Percentiles rank a stretch among this genome's conserved stretches.
Evolutionary conservation across 2,329 filamentous ascomycete genomes (phyloP).

Genomic region (Hypoxylon sp.): DNA sequence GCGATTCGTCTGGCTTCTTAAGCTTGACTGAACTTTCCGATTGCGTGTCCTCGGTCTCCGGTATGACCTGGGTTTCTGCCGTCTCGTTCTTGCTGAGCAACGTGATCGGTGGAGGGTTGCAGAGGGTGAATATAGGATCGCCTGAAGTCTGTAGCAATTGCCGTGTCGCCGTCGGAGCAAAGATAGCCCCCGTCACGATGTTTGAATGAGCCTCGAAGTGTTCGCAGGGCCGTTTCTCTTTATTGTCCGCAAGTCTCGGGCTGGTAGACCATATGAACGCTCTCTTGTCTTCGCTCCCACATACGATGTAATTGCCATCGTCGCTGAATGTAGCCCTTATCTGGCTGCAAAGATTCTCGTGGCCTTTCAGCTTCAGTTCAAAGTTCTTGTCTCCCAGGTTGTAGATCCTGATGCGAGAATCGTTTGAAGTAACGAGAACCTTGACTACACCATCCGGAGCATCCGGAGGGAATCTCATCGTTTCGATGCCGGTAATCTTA

Average conservation of each 20-base stretch:
- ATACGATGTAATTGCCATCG: conserved; percentile 85
- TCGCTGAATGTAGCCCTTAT: conserved; percentile 91
- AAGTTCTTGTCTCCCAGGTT: conserved; percentile 84
- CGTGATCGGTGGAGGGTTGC: conserved; percentile 90
- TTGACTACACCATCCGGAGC: conserved; percentile 72
- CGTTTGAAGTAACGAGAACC: conserved; percentile 90
- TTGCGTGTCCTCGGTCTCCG: conserved; percentile 47
- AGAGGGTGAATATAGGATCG: conserved; percentile 94
- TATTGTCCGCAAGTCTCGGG: conserved; percentile 66
- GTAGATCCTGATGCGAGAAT: conserved; percentile 90
- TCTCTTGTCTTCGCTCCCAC: conserved; percentile 89
- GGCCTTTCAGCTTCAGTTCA: conserved; percentile 89
- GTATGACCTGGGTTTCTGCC: conserved; percentile 53
- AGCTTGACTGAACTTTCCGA: conserved; percentile 38
- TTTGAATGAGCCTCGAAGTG: conserved; percentile 89
- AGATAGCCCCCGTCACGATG: conserved; percentile 86
- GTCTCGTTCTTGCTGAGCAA: conserved; percentile 77
- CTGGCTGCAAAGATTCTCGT: conserved; percentile 89
- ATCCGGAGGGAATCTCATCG: conserved; percentile 65
- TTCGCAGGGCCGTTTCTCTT: conserved; percentile 84
- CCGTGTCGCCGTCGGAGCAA: conserved; percentile 81
- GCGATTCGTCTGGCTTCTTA: conserved; percentile 70
- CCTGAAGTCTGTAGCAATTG: conserved; percentile 81
- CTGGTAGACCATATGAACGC: conserved; percentile 89
- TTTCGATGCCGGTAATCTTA: conserved; percentile 95